Base-by-base conservation (phyloP, 306 rosid species). In the barrel medic (Medicago truncatula) region DNA sequence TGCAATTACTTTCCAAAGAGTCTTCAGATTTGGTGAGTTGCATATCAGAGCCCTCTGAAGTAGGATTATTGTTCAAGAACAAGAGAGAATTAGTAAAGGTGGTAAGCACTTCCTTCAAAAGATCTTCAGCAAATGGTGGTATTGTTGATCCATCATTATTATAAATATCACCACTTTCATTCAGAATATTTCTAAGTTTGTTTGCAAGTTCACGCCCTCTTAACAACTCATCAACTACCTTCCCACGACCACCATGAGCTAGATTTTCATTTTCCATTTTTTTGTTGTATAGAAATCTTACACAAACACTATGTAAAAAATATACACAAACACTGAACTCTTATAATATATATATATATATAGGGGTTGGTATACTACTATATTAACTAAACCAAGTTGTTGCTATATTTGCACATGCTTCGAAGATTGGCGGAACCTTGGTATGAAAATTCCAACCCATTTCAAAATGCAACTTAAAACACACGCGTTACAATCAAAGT, bases 31-130 rank as follows among this genome's bases (percentile, higher is more conserved):
- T 83, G 15, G 78, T 31, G 20, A 73, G 34, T 28, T 62, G 83
- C 17, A 65, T 6, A 53, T 69, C 40, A 53, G 77, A 54, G 4
- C 15, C 81, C 8, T 75, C 17, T 12, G 68, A 50, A 60, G 54
- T 16, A 23, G 39, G 3, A 38, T 47, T 6, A n/a, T 38, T 67
- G 1, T 70, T 81, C 65, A 91, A 56, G 69, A 84, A 40, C 43
- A 9, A 64, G 21, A 89, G 87, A 5, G 84, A 75, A 17, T 80
- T 87, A 0, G 80, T 18, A 56, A 91, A 87, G 1, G 91, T 79
- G 13, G 47, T 54, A 71, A 86, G 59, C 28, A 89, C 82, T 40
- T 81, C 65, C 5, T 47, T 43, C 28, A 72, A 50, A 56, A 91
- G 84, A 41, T 73, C 50, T 14, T 87, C 85, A 6, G 84, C 82